Conservation (phyloP, 2,329 filamentous ascomycete species). For the Trichoderma sp. region DNA sequence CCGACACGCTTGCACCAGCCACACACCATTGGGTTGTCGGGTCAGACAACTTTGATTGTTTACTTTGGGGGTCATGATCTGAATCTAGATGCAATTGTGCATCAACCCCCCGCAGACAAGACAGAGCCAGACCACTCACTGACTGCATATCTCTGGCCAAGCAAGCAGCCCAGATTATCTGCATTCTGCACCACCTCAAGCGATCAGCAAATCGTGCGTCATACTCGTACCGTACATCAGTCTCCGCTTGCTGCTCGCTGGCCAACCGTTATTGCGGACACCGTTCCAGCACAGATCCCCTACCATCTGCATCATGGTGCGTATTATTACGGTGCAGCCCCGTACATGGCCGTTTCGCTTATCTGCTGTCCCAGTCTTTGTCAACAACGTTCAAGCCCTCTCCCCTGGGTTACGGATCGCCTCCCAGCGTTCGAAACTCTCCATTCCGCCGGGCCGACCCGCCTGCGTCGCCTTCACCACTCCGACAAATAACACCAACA, state of each 20-base stretch:
- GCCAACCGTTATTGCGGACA: slow-evolving; percentile 25
- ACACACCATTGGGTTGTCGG: slow-evolving; percentile 29
- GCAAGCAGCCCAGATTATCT: neutral
- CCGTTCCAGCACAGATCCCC: slow-evolving; percentile 10
- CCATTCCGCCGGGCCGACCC: slow-evolving; percentile 65
- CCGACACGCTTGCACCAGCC: neutral
- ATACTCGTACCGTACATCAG: neutral
- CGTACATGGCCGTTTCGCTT: slow-evolving; percentile 18
- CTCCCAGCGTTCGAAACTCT: slow-evolving; percentile 55
- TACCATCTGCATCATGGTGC: slow-evolving; percentile 35
- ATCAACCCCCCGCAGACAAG: slow-evolving; percentile 1
- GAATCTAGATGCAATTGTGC: slow-evolving; percentile 2
- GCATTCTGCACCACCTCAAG: neutral
- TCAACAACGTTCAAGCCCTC: slow-evolving; percentile 67
- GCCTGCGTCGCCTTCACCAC: slow-evolving; percentile 63
- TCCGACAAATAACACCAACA: slow-evolving; percentile 66
- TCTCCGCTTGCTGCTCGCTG: slow-evolving; percentile 25
- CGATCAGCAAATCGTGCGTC: neutral
- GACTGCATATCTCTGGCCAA: neutral
- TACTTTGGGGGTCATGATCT: slow-evolving; percentile 26
- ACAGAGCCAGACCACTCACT: neutral
- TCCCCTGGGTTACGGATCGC: slow-evolving; percentile 69
- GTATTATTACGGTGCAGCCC: slow-evolving; percentile 19
- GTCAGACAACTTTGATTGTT: slow-evolving; percentile 29
- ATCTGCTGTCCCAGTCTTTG: slow-evolving; percentile 49